phyloP scores from a whole-genome alignment of 208 protist species.

The Leishmania mexicana region DNA sequence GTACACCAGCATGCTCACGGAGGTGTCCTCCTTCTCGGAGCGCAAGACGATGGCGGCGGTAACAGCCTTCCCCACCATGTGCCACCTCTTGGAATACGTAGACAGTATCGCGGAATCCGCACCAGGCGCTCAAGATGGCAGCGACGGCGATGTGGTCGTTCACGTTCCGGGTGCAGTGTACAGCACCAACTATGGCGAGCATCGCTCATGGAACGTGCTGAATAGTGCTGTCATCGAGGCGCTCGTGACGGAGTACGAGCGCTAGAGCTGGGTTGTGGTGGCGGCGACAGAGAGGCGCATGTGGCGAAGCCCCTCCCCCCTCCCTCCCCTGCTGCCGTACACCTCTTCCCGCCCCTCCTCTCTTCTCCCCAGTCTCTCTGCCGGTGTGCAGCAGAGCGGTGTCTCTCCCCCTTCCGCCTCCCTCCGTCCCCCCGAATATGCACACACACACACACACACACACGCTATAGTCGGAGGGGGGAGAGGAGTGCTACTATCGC shows the following conservation, averaged over 20 bases:
- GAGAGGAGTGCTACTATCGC: neutral
- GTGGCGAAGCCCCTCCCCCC: too few species aligned
- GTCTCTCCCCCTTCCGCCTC: neutral
- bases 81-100: conserved; percentile 55
- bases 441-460: neutral
- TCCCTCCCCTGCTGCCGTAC: neutral
- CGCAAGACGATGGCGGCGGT: conserved; percentile 55
- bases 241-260: conserved; percentile 31
- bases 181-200: conserved; percentile 40
- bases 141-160: neutral
- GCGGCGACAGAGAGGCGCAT: neutral
- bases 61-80: conserved; percentile 65
- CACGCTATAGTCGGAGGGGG: neutral
- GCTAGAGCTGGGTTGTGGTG: neutral
- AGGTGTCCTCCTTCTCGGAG: conserved; percentile 65
- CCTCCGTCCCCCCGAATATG: too few species aligned
- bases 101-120: conserved; percentile 19
- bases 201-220: conserved; percentile 44
- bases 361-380: neutral
- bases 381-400: neutral
- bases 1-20: conserved; percentile 71
- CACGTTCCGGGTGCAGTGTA: conserved; percentile 19
- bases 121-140: neutral
- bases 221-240: conserved; percentile 42
- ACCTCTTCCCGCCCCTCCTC: neutral